Percentiles rank a stretch among this genome's conserved stretches.
Evolutionary conservation across 805 yeast genomes (phyloP).

Genomic region (Barnettozyma populi): DNA sequence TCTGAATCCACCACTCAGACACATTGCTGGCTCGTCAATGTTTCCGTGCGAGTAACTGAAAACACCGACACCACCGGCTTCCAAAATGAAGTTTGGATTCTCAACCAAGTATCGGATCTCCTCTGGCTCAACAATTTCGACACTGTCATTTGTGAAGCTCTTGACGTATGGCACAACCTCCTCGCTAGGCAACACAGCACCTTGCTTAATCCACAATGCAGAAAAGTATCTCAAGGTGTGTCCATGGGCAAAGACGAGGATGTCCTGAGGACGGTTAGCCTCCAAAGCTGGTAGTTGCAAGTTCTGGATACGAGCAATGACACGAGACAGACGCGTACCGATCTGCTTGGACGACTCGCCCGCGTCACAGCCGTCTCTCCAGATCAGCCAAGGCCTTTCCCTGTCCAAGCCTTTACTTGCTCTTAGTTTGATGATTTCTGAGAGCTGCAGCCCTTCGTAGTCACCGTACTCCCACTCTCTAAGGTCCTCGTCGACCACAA

Average conservation of each 20-base stretch:
- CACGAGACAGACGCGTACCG: constrained; percentile 62
- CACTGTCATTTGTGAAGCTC: constrained; percentile 22
- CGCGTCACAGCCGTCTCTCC: constrained; percentile 90
- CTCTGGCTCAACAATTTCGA: constrained; percentile 29
- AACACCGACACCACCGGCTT: constrained; percentile 95
- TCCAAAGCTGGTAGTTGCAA: constrained; percentile 53
- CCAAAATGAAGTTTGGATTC: constrained; percentile 80
- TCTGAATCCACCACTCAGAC: constrained; percentile 75
- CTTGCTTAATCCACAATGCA: constrained; percentile 68
- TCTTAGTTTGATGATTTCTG: constrained; percentile 60
- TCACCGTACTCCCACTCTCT: constrained; percentile 97
- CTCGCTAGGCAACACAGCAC: constrained; percentile 21
- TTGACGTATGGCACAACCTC: constrained; percentile 14
- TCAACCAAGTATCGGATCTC: constrained; percentile 32
- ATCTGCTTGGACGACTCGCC: constrained; percentile 74
- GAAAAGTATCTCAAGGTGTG: constrained; percentile 88
- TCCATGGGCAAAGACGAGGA: constrained; percentile 87
- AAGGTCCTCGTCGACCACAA: constrained; percentile 57
- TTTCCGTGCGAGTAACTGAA: constrained; percentile 83
- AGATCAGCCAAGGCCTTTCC: constrained; percentile 64
- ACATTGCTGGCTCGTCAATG: constrained; percentile 81
- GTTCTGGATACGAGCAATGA: constrained; percentile 57
- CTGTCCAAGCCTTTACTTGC: constrained; percentile 49
- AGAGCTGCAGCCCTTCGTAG: constrained; percentile 78
- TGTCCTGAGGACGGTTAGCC: constrained; percentile 54